Base-by-base conservation (phyloP, 805 yeast genomes). In the Wickerhamiella occidentalis region DNA sequence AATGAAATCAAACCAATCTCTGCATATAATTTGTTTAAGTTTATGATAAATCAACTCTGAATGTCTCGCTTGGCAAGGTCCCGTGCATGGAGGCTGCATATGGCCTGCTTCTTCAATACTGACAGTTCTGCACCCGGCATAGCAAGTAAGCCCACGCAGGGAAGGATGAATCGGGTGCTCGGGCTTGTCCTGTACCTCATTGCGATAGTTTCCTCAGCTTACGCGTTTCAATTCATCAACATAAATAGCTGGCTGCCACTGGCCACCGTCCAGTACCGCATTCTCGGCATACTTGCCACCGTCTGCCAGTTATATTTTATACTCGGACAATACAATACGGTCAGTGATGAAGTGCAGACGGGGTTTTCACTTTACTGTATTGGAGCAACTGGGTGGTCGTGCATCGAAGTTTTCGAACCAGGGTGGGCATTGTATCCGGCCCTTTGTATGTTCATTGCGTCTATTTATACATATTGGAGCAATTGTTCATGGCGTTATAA, bases 291-390 rank as follows among this genome's bases (percentile, higher is more conserved):
- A 5, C 15, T 23, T 15, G 44, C 19, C 13, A 33, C 33, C 22
- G 4, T 40, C 18, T 15, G 22, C 44, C 44, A 40, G 33, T 26
- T 40, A 9, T 40, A 40, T 21, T 40, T 40, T 40, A 18, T 40
- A n/a, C 19, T 40, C n/a, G 44, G 29, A 2, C 44, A 40, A 15
- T 40, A 22, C 35, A 26, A 6, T n/a, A 15, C 12, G 7, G 29
- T 40, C 21, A 28, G 29, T 26, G 7, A n/a, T 4, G 22, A 15
- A 9, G 33, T 22, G 35, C 44, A 40, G 38, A 15, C 19, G 19
- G 38, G 38, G 3, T 33, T 33, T 11, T 6, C 13, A 5, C 19
- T 23, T 8, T 26, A 23, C 23, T 40, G 30, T 17, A 13, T 15
- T 26, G 44, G 33, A 26, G 19, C 22, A 6, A 13, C 6, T 13